Conservation (phyloP, 2,329 filamentous ascomycete genomes). For the Myriangium duriaei region DNA sequence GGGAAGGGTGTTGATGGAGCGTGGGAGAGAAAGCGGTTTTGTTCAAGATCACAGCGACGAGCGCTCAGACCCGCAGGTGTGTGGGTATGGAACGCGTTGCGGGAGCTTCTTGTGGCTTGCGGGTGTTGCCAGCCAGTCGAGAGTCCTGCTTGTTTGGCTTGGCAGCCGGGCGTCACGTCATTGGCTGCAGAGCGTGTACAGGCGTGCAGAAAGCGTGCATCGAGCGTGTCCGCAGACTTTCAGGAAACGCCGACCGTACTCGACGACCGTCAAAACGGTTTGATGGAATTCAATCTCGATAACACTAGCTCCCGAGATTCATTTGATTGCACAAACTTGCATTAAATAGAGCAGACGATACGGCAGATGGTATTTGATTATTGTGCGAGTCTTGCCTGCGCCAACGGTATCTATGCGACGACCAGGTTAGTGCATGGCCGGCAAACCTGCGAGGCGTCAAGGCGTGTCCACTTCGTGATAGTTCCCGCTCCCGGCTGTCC, state of each 20-base stretch:
- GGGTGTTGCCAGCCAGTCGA: background rate
- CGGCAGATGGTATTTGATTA: background rate
- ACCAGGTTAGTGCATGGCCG: no score
- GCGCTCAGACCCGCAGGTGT: slow-evolving; percentile 5
- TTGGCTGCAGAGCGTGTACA: background rate
- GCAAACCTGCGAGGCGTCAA: background rate
- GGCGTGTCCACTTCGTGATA: background rate
- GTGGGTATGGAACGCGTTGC: background rate
- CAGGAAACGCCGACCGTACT: background rate
- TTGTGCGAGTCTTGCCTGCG: background rate
- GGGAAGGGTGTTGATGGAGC: slow-evolving; percentile 5
- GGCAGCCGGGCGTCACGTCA: background rate
- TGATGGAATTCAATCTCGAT: background rate
- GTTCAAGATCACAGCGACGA: background rate
- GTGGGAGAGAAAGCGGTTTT: slow-evolving; percentile 6
- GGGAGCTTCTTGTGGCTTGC: background rate
- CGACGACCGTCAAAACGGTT: background rate
- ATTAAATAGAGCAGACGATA: no score
- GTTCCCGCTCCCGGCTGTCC: background rate
- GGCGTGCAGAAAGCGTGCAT: background rate
- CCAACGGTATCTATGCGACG: background rate
- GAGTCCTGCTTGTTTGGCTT: slow-evolving; percentile 1
- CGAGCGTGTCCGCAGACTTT: background rate
- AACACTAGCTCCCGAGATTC: background rate
- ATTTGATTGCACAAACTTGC: no score